Evolutionary conservation across 306 rosid genomes (phyloP).

Genomic region (Acacia melanoxylon): DNA sequence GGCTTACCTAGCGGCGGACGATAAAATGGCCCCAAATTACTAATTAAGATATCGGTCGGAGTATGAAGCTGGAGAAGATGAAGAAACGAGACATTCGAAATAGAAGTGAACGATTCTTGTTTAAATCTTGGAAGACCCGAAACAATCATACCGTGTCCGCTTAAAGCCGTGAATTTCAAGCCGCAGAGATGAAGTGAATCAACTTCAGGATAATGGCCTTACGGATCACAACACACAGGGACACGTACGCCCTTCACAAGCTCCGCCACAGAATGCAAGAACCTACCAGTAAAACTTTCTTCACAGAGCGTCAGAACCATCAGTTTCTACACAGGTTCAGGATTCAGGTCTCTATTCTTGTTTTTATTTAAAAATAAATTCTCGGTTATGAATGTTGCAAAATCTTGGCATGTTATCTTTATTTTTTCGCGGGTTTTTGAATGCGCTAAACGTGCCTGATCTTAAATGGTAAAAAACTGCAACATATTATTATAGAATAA

Average conservation of each 20-base stretch:
- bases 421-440: not conserved
- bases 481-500: not conserved
- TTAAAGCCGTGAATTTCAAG: not conserved
- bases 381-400: not conserved
- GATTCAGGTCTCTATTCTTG: not conserved
- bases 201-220: not conserved
- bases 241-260: not conserved
- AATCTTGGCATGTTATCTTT: not conserved
- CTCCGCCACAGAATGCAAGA: not conserved
- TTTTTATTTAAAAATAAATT: not conserved
- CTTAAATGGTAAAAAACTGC: not conserved
- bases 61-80: not conserved
- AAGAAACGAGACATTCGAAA: not conserved
- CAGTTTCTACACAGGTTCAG: not conserved
- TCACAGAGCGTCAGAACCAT: not conserved
- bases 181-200: not conserved
- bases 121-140: not conserved
- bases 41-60: not conserved
- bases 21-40: conserved; percentile 2
- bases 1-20: not conserved
- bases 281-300: not conserved
- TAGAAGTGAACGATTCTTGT: not conserved
- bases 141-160: not conserved
- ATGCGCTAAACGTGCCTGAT: not conserved
- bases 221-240: not conserved